A percentile compares a stretch with the other conserved stretches of the same genome.
Evolutionary conservation across 495 filamentous ascomycete species (phyloP).

Genomic region (Tuber calosporum): DNA sequence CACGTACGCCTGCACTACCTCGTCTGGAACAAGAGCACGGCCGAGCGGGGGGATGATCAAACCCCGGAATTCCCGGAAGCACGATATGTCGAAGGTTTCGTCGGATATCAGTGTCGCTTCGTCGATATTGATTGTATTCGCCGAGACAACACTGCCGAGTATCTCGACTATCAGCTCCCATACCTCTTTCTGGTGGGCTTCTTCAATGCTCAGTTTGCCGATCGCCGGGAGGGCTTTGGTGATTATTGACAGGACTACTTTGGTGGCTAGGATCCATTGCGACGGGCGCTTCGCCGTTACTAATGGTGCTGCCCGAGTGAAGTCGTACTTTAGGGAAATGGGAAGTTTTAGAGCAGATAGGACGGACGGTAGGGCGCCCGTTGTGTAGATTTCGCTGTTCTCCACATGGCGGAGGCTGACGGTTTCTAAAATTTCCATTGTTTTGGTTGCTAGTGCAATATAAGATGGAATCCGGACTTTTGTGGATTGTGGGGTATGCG

Average conservation of each 20-base stretch:
- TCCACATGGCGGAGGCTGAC: slow-evolving; percentile 58
- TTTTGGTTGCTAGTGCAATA: slow-evolving; percentile 73
- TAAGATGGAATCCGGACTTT: slow-evolving; percentile 56
- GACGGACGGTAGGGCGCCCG: slow-evolving; percentile 53
- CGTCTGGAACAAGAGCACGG: slow-evolving; percentile 55
- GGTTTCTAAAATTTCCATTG: slow-evolving; percentile 61
- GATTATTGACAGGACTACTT: slow-evolving; percentile 60
- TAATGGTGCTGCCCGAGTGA: slow-evolving; percentile 46
- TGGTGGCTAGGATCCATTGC: slow-evolving; percentile 74
- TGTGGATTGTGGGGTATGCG: slow-evolving; percentile 35
- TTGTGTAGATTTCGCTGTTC: slow-evolving; percentile 59
- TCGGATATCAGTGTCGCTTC: slow-evolving; percentile 51
- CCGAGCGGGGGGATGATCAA: slow-evolving; percentile 73
- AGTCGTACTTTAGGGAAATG: slow-evolving; percentile 68
- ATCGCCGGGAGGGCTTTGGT: slow-evolving; percentile 59
- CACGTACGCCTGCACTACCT: slow-evolving; percentile 61
- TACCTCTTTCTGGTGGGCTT: slow-evolving; percentile 46
- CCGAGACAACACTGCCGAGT: slow-evolving; percentile 54
- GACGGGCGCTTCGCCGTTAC: slow-evolving; percentile 48
- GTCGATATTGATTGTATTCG: slow-evolving; percentile 46
- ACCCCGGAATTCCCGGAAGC: slow-evolving; percentile 59
- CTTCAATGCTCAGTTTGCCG: slow-evolving; percentile 50
- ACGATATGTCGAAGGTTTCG: slow-evolving; percentile 70
- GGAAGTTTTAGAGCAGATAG: slow-evolving; percentile 60
- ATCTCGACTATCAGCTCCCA: slow-evolving; percentile 58